Base-by-base conservation (phyloP, 441 rosid species). In the Pelargonium exstipulatum region DNA sequence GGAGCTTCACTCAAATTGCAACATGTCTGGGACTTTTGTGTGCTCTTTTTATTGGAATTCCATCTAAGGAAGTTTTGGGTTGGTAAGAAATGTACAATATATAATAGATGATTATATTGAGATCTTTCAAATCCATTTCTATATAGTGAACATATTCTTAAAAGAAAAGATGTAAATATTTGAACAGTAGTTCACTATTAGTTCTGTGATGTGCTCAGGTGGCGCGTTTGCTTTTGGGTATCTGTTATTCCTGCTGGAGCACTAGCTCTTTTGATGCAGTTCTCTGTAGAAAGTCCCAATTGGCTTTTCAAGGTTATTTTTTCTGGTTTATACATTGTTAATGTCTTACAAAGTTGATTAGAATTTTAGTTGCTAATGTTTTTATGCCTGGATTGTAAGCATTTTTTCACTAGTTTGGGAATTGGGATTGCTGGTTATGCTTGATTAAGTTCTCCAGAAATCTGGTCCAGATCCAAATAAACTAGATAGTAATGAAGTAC, bases 1-100 rank as follows among this genome's bases (percentile, higher is more conserved):
- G 99, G 74, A 92, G 99, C 83, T 84, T 84, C 80, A 85, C 90
- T 62, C 97, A 95, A 78, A 92, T 95, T 76, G 92, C 97, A n/a
- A 82, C 90, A 55, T 87, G 97, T 80, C 76, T 92, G 76, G 99
- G 99, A 79, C 83, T 95, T 77, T 66, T 95, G 84, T 90, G 76
- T 22, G 76, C 97, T 55, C 83, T 92, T 67, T 88, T 86, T 77
- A 75, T 91, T 73, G 98, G 99, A 77, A 81, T 90, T 65, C 95
- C 96, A 57, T 87, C 94, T 18, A 86, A 86, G 83, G 91, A 86
- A 61, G 80, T 81, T 45, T 71, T 70, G 64, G 92, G 90, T 75
- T 95, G 99, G 99, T 95, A 81, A 86, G 90, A 76, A 66, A 32
- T 72, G 65, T 66, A 70, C 35, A 2, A 29, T 70, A 66, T 37